Evolutionary conservation across 176 grass and related monocot genomes (phyloP), one percentile per base, ranked within the genome.

Genomic region (Aegilops tauschii): DNA sequence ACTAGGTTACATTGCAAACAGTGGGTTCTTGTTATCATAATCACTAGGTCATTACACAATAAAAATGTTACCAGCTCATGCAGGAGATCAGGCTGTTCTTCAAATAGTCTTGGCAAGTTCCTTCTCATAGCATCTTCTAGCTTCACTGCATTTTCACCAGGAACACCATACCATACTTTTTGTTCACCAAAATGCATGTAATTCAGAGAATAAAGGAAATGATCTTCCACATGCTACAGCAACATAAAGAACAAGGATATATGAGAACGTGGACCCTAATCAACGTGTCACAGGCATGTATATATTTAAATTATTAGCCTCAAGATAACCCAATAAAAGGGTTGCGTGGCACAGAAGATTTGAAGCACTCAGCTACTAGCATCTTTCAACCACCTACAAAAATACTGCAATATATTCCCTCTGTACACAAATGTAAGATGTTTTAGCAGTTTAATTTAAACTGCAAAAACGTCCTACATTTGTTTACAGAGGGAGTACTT

Each of bases 101-200:
- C 92, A 81, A 98, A 98, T 62, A 98, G 70, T 79, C 91, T 81
- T 20, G 97, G 97, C 47, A 98, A 87, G 81, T 98, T 89, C 21
- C 89, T 96, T 84, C 88, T 90, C 97, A 98, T 98, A 32, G 97
- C 86, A 81, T 93, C 93, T 84, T 98, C 97, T 59, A 98, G 65
- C 80, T 96, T 94, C 84, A 89, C 86, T 62, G 97, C 92, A 77
- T 94, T 87, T 74, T 47, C 63, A 80, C 94, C 79, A 5, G 94
- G 90, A 68, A 98, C 83, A 42, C 97, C 97, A 85, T 98, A 98
- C 97, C 97, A 98, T 72, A 98, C 76, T 94, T 98, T 98, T 28
- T 89, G 85, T 87, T 96, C 97, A 45, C 97, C 97, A 83, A 96
- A 98, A 91, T 98, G 97, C 97, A 98, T 96, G 68, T 96, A 98